Percentiles rank a stretch among this genome's conserved stretches.
Conservation (phyloP, 2,329 filamentous ascomycete species). For the Aspergillus fructus region DNA sequence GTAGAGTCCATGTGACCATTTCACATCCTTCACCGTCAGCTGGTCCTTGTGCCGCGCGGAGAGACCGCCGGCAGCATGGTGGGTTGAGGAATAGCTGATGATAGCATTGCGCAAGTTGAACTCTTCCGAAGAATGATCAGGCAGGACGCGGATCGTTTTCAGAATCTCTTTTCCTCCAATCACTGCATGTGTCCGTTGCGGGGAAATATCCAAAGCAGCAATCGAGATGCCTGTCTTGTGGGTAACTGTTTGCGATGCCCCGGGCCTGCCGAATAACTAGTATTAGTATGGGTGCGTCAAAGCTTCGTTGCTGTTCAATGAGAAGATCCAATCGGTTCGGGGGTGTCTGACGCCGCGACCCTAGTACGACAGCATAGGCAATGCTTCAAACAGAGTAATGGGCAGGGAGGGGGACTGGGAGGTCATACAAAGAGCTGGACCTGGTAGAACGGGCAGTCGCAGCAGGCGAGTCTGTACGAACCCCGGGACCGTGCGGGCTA, state of each 20-base stretch:
- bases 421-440: slow-evolving; percentile 41
- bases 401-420: slow-evolving; percentile 15
- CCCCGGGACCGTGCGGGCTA: slow-evolving; percentile 48
- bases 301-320: neutral
- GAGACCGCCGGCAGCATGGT: slow-evolving; percentile 45
- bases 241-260: slow-evolving; percentile 55
- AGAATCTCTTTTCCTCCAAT: slow-evolving; percentile 66
- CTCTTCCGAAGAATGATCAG: slow-evolving; percentile 59
- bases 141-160: slow-evolving; percentile 61
- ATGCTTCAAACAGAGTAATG: neutral
- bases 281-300: slow-evolving; percentile 19
- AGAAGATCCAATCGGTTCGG: slow-evolving; percentile 2
- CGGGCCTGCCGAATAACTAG: slow-evolving; percentile 35
- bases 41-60: slow-evolving; percentile 56
- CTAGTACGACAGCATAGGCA: neutral
- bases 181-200: slow-evolving; percentile 61
- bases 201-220: slow-evolving; percentile 63
- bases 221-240: slow-evolving; percentile 66
- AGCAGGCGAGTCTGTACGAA: slow-evolving; percentile 29
- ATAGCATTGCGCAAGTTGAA: slow-evolving; percentile 63
- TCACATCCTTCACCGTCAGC: slow-evolving; percentile 64
- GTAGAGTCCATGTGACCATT: slow-evolving; percentile 65
- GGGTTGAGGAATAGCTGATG: slow-evolving; percentile 56
- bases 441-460: slow-evolving; percentile 32
- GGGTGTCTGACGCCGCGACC: neutral